Evolutionary conservation across 1,284 basidiomycete genomes (phyloP), one percentile per base, ranked within the genome.

Genomic region (Uromyces viciae-fabae): DNA sequence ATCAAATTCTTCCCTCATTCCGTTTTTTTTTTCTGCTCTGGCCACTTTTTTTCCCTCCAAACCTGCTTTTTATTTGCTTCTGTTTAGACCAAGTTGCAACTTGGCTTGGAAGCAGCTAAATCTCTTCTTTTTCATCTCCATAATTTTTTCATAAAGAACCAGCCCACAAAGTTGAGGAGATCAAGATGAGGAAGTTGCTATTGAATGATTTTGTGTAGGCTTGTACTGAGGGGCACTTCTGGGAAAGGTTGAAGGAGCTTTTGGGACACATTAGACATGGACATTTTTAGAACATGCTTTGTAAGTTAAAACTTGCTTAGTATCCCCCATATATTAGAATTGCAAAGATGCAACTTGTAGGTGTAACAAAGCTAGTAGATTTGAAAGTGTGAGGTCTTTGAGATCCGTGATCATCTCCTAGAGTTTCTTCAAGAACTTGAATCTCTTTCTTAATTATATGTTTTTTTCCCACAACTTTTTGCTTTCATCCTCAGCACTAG

Each of bases 271-370:
- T 85, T 92, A 93, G 64, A 89, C 87, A 85, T 94, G 93, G 22
- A 93, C 92, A n/a, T 91, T 91, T 79, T 93, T 86, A 0, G 90
- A 90, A 84, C 93, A 94, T n/a, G 88, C 86, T 85, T 89, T 91
- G 87, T 93, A 94, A 8, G 90, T 92, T 86, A 93, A 92, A 38
- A 93, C 93, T 84, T 93, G 92, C 85, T 92, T 93, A 84, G 90
- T 92, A 93, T 86, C 31, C 93, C 93, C 93, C 93, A 94, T 33
- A 94, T 93, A 1, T 91, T 91, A 3, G 90, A 88, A 87, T 62
- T 83, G 87, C 93, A 94, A 84, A 92, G 92, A 17, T 89, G 83
- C 93, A 94, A 66, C 89, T 88, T 2, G 92, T 91, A 3, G 93
- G 93, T 72, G 93, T 93, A 28, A 92, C 92, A 85, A 94, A 94